Evolutionary conservation across 306 rosid species (phyloP).

Genomic region (Hippophae gyantsensis): DNA sequence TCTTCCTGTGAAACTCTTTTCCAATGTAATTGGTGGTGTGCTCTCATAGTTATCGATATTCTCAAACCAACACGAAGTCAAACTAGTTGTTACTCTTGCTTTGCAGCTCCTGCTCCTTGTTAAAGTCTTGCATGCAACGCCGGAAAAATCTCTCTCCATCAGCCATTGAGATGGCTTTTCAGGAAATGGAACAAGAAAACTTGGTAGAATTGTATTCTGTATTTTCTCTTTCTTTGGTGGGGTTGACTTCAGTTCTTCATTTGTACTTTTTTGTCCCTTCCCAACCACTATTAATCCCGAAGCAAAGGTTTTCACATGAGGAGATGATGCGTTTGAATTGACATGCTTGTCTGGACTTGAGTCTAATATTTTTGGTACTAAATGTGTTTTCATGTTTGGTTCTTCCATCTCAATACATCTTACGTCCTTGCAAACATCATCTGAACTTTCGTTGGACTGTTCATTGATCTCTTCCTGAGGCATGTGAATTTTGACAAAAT

Average conservation of each 20-base stretch:
- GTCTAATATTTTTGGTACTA: constrained; percentile 28
- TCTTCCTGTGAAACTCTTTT: constrained; percentile 54
- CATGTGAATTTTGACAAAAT: constrained; percentile 25
- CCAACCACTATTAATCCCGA: constrained; percentile 33
- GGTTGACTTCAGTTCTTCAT: constrained; percentile 31
- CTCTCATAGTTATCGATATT: constrained; percentile 36
- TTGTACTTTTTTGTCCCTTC: constrained; percentile 26
- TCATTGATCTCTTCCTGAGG: constrained; percentile 38
- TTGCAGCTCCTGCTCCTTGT: constrained; percentile 73
- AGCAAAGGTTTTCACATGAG: constrained; percentile 31
- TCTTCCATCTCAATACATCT: constrained; percentile 70
- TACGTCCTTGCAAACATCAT: constrained; percentile 65
- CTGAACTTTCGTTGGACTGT: constrained; percentile 39
- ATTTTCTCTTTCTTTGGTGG: constrained; percentile 28
- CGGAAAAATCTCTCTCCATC: constrained; percentile 20
- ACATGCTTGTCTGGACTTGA: constrained; percentile 34
- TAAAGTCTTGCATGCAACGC: constrained; percentile 29
- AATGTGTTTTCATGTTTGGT: constrained; percentile 22
- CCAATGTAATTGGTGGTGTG: constrained; percentile 55
- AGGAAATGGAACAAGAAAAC: constrained; percentile 37
- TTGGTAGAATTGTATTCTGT: constrained; percentile 20
- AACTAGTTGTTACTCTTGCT: constrained; percentile 46
- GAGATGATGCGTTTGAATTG: constrained; percentile 42
- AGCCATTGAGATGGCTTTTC: constrained; percentile 37
- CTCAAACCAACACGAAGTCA: constrained; percentile 44